phyloP scores from a whole-genome alignment of 1,284 basidiomycete species.

The Moesziomyces globuligerus region DNA sequence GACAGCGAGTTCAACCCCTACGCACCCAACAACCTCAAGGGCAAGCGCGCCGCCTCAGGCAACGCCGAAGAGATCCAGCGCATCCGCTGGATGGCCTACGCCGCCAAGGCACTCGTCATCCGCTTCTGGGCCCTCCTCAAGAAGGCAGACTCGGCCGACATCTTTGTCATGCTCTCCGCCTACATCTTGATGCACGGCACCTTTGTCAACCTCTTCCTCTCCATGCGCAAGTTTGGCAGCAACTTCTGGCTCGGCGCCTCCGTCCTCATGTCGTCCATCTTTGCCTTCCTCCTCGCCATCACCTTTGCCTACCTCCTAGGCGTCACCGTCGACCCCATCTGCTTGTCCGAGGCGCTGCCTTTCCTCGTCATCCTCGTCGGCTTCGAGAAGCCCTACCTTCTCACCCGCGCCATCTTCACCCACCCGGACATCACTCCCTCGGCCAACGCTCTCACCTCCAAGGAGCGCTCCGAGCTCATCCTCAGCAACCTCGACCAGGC shows the following conservation, averaged over 20 bases:
- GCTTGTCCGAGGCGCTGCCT: slow-evolving; percentile 91
- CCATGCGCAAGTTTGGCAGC: slow-evolving; percentile 65
- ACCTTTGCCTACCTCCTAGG: slow-evolving; percentile 83
- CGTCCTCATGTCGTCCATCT: slow-evolving; percentile 83
- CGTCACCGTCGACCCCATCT: slow-evolving; percentile 90
- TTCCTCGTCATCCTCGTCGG: slow-evolving; percentile 98
- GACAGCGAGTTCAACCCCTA: slow-evolving; percentile 47
- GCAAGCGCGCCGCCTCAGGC: slow-evolving; percentile 25
- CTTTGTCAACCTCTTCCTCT: slow-evolving; percentile 76
- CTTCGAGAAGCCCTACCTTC: slow-evolving; percentile 94
- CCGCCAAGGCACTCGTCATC: slow-evolving; percentile 59
- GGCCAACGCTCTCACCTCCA: slow-evolving; percentile 19
- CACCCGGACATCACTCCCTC: slow-evolving; percentile 77
- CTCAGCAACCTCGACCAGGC: slow-evolving; percentile 42
- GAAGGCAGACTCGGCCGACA: slow-evolving; percentile 95
- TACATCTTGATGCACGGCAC: slow-evolving; percentile 96
- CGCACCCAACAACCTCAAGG: slow-evolving; percentile 52
- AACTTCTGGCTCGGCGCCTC: slow-evolving; percentile 73
- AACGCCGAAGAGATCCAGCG: slow-evolving; percentile 53
- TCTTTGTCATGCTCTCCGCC: slow-evolving; percentile 91
- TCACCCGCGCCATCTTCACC: slow-evolving; percentile 88
- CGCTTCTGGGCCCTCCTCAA: slow-evolving; percentile 62
- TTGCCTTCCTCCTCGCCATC: slow-evolving; percentile 87
- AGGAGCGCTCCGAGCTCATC: slow-evolving; percentile 42
- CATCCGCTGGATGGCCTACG: slow-evolving; percentile 61